Conservation (phyloP, 768 basidiomycete genomes). For the Mycena vulgaris region DNA sequence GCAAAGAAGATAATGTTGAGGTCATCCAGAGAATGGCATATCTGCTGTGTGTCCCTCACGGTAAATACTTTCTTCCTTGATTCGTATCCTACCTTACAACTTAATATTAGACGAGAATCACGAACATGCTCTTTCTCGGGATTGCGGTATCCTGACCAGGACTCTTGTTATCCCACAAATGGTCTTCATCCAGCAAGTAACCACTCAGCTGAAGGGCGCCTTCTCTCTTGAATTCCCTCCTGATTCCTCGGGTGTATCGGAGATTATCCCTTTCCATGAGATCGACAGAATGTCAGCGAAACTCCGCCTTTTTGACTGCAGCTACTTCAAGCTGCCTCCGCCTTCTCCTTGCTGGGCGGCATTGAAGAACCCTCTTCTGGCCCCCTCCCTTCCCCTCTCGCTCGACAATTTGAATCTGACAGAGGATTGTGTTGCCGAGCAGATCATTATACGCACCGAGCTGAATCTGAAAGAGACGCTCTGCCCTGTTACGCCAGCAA, state of each 20-base stretch:
- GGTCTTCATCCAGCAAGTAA: conserved; percentile 6
- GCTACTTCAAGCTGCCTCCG: not conserved
- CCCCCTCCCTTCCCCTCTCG: not conserved
- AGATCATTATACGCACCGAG: not conserved
- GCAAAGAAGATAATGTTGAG: not conserved
- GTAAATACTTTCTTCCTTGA: not conserved
- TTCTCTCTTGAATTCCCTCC: not conserved
- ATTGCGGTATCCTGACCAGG: not conserved
- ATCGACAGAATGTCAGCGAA: not conserved
- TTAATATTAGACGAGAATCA: not conserved
- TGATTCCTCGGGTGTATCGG: not conserved
- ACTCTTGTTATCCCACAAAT: not conserved
- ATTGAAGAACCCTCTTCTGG: not conserved
- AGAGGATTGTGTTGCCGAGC: not conserved
- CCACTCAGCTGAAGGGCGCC: not conserved
- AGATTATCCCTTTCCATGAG: not conserved
- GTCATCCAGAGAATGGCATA: not conserved
- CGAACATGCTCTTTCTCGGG: not conserved
- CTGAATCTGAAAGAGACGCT: not conserved
- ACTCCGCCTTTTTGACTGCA: not conserved
- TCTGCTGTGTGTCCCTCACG: not conserved
- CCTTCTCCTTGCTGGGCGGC: not conserved
- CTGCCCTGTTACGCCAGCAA: not conserved
- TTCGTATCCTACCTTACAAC: too few species aligned
- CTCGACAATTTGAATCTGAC: not conserved